Conservation (phyloP, 306 rosid species). For the Rosa persica region DNA sequence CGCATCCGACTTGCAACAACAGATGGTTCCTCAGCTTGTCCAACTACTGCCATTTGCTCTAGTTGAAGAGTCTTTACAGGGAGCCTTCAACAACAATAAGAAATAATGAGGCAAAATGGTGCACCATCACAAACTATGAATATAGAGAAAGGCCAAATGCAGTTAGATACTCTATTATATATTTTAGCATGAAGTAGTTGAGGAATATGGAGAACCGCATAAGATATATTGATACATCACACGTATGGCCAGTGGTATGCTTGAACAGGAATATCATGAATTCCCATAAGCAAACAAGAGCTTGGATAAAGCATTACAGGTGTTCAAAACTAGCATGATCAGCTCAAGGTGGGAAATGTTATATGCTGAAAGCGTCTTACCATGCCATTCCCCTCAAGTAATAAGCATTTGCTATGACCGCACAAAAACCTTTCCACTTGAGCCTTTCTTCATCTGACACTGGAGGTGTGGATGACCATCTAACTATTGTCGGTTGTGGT, state of each 20-base stretch:
- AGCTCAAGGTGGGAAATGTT: constrained; percentile 7
- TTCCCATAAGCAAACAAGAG: not conserved
- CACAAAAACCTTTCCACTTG: constrained; percentile 98
- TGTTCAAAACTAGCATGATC: not conserved
- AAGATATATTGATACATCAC: not conserved
- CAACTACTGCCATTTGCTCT: constrained; percentile 91
- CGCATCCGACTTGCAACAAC: constrained; percentile 93
- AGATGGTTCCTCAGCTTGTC: constrained; percentile 83
- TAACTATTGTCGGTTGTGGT: constrained; percentile 90
- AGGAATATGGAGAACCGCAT: not conserved
- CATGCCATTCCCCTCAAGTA: constrained; percentile 96
- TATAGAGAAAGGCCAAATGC: not conserved
- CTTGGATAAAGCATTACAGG: not conserved
- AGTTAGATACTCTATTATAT: not conserved
- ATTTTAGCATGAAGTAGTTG: not conserved
- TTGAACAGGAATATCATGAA: not conserved
- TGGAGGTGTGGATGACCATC: constrained; percentile 93
- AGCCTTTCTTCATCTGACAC: constrained; percentile 87
- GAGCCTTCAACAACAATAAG: constrained; percentile 58
- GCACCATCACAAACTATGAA: not conserved
- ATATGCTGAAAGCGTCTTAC: constrained; percentile 42
- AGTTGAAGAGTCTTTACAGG: constrained; percentile 97
- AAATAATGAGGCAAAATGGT: not conserved
- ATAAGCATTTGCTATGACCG: constrained; percentile 93
- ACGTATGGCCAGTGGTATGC: not conserved